A percentile compares a stretch with the other conserved stretches of the same genome.
These are phyloP conservation scores for Ophiostoma ulmi DNA, from an alignment of 2,329 filamentous ascomycete species.

Conservation along the genomic window DNA sequence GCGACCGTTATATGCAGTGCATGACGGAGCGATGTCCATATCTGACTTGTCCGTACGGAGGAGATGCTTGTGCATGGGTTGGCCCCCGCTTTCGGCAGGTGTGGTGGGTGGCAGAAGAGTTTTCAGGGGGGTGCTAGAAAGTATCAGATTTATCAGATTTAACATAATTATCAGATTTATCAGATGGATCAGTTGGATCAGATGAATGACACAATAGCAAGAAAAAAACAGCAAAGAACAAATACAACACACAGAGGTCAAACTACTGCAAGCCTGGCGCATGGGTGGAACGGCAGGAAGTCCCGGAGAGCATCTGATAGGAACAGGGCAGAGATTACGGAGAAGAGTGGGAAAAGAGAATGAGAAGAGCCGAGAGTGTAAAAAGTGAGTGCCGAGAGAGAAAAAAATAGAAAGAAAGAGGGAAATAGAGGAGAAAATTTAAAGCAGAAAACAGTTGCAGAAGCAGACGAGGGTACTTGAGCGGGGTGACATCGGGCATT, in stretches of 20 bases:
- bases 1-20: background rate
- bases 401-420: background rate
- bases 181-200: background rate
- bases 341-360: slow-evolving; percentile 3
- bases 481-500: background rate
- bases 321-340: slow-evolving; percentile 13
- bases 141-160: slow-evolving; percentile 1
- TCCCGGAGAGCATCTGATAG: slow-evolving; percentile 12
- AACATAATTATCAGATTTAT: background rate
- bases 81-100: slow-evolving; percentile 12
- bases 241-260: background rate
- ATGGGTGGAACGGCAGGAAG: background rate
- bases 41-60: background rate
- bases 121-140: background rate
- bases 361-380: slow-evolving; percentile 13
- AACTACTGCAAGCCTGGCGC: background rate
- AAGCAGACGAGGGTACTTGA: too few species aligned
- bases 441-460: background rate
- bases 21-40: slow-evolving; percentile 10
- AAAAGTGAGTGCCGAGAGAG: slow-evolving; percentile 9
- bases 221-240: background rate
- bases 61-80: slow-evolving; percentile 11
- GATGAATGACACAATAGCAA: background rate
- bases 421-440: background rate
- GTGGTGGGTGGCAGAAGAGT: background rate